Evolutionary conservation across 2,329 filamentous ascomycete species (phyloP).

Genomic region (Tolypocladium guangdongense): DNA sequence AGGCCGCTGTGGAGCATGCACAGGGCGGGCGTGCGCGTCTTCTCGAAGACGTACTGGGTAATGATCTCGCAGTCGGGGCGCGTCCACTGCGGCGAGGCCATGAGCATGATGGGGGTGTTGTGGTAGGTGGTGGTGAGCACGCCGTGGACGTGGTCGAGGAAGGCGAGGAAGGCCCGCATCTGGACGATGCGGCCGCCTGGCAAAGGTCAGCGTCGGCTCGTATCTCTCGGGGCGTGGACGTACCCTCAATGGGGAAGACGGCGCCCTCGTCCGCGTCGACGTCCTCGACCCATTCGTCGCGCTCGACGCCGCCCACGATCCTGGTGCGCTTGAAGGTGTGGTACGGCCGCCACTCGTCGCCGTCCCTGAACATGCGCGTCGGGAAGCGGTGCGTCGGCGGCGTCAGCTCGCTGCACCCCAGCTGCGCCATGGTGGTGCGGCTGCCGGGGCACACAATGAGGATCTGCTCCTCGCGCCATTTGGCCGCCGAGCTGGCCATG

Average conservation of each 20-base stretch:
- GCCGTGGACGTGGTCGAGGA: constrained; percentile 86
- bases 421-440: constrained; percentile 80
- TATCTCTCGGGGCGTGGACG: constrained; percentile 8
- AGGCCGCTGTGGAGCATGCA: constrained; percentile 82
- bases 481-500: constrained; percentile 46
- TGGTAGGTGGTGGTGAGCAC: constrained; percentile 85
- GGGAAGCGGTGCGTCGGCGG: constrained; percentile 77
- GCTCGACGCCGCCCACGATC: constrained; percentile 34
- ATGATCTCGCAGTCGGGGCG: constrained; percentile 77
- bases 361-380: constrained; percentile 90
- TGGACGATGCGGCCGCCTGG: constrained; percentile 71
- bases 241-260: constrained; percentile 68
- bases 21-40: constrained; percentile 87
- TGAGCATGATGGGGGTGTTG: constrained; percentile 87
- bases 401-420: constrained; percentile 83
- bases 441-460: constrained; percentile 73
- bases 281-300: constrained; percentile 78
- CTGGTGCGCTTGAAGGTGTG: constrained; percentile 60
- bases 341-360: constrained; percentile 66
- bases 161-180: constrained; percentile 87
- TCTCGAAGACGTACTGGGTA: constrained; percentile 92
- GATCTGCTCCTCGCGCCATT: constrained; percentile 55
- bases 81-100: constrained; percentile 85
- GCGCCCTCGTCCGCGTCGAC: constrained; percentile 79
- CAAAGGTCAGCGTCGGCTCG: background rate